A percentile compares a stretch with the other conserved stretches of the same genome.
Evolutionary conservation across 169 alveolate species (phyloP).

Genomic region (Cryptosporidium baileyi): DNA sequence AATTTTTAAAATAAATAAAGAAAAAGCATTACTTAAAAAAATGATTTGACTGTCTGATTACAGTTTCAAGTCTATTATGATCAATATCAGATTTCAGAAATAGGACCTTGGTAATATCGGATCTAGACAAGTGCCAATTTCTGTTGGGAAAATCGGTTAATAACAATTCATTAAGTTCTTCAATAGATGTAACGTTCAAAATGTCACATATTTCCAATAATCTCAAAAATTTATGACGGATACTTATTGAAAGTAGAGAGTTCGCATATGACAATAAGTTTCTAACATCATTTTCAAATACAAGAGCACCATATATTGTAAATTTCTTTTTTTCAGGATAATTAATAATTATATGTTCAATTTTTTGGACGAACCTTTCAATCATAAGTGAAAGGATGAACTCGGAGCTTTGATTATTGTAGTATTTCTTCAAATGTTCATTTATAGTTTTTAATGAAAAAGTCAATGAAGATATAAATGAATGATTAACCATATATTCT

Average conservation of each 20-base stretch:
- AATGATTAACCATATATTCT: conserved; percentile 46
- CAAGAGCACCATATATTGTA: conserved; percentile 64
- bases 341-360: conserved; percentile 46
- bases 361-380: conserved; percentile 54
- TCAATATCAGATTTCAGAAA: conserved; percentile 34
- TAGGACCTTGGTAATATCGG: conserved; percentile 22
- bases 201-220: conserved; percentile 54
- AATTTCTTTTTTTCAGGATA: conserved; percentile 59
- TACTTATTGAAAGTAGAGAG: conserved; percentile 61
- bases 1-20: not conserved
- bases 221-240: conserved; percentile 51
- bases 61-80: not conserved
- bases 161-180: conserved; percentile 44
- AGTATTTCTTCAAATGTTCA: conserved; percentile 47
- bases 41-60: conserved; percentile 28
- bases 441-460: conserved; percentile 33
- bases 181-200: conserved; percentile 34
- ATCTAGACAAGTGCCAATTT: conserved; percentile 50
- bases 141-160: conserved; percentile 58
- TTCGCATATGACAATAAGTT: conserved; percentile 49
- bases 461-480: conserved; percentile 43
- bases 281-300: conserved; percentile 56
- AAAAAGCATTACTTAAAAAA: not conserved
- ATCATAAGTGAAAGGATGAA: conserved; percentile 55
- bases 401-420: conserved; percentile 46